These are phyloP conservation scores for Circinella minor DNA, from an alignment of 371 early-diverging fungal species.

Conservation along the genomic window DNA sequence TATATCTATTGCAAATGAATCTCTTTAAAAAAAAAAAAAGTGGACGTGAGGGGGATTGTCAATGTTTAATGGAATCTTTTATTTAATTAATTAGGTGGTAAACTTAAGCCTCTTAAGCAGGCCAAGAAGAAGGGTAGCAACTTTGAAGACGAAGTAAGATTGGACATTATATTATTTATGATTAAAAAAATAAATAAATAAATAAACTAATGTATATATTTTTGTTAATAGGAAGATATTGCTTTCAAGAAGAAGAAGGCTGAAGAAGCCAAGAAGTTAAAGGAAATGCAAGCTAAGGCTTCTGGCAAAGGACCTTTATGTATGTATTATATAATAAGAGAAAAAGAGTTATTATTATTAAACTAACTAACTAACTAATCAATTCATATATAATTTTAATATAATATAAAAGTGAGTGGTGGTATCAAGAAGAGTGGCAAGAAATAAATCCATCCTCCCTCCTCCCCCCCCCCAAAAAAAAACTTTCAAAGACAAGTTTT, in stretches of 20 bases:
- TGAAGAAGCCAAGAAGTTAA: constrained; percentile 83
- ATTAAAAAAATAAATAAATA: no score
- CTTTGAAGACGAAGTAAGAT: constrained; percentile 24
- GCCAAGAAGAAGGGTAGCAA: constrained; percentile 25
- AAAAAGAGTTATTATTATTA: not conserved
- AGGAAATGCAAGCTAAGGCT: constrained; percentile 81
- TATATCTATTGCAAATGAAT: not conserved
- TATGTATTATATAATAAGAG: constrained; percentile 41
- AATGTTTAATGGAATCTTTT: no score
- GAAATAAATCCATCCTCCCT: constrained; percentile 54
- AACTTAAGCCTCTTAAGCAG: constrained; percentile 34
- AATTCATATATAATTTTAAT: constrained; percentile 11
- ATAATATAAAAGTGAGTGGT: constrained; percentile 49
- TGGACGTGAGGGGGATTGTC: no score
- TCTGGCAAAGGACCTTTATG: constrained; percentile 77
- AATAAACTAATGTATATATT: not conserved
- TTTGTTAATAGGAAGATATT: constrained; percentile 26
- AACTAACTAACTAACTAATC: no score
- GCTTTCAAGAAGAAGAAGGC: constrained; percentile 74
- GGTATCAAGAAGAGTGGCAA: constrained; percentile 84
- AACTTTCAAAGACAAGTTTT: not conserved
- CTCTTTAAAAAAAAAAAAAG: no score
- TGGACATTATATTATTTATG: not conserved
- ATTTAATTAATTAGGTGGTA: constrained; percentile 22
- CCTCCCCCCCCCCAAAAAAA: not conserved